Conservation (phyloP, 2,329 filamentous ascomycete species). For the Teratosphaeria gauchensis region DNA sequence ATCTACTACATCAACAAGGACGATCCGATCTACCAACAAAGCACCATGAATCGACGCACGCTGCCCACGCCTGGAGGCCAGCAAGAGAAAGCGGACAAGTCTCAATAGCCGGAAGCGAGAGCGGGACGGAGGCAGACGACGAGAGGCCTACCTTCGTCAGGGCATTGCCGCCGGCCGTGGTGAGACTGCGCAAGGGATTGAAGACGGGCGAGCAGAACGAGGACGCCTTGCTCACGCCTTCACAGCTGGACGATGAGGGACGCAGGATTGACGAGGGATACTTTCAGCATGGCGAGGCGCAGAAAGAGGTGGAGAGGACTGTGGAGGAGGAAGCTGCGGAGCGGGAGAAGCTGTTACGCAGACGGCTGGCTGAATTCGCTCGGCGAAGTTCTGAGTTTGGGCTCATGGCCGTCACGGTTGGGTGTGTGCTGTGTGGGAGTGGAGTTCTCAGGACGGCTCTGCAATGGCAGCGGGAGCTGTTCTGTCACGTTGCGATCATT, state of each 20-base stretch:
- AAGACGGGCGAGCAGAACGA: conserved; percentile 40
- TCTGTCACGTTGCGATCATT: conserved; percentile 28
- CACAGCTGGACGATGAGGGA: conserved; percentile 39
- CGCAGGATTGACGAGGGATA: conserved; percentile 28
- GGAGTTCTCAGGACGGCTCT: conserved; percentile 19
- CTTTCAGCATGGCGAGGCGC: conserved; percentile 24
- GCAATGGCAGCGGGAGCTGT: conserved; percentile 29
- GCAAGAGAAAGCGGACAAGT: conserved; percentile 12
- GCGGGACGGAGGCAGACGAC: conserved; percentile 90
- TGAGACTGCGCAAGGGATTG: conserved; percentile 66
- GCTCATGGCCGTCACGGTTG: conserved; percentile 44
- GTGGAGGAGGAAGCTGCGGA: conserved; percentile 35
- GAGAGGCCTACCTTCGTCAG: conserved; percentile 68
- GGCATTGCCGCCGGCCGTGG: conserved; percentile 70
- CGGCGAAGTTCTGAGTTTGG: conserved; percentile 50
- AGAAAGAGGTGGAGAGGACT: conserved; percentile 8
- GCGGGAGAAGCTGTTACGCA: conserved; percentile 59
- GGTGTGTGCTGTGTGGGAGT: conserved; percentile 34
- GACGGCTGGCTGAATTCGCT: conserved; percentile 80
- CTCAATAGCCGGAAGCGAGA: conserved; percentile 64
- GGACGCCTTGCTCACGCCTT: conserved; percentile 38
- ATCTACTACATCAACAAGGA: conserved; percentile 11
- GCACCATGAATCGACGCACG: background rate
- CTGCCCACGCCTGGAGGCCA: background rate
- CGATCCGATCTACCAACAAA: conserved; percentile 3